Evolutionary conservation across 2,329 filamentous ascomycete species (phyloP), one percentile per base, ranked within the genome.

Genomic region (Diaporthe australafricana): DNA sequence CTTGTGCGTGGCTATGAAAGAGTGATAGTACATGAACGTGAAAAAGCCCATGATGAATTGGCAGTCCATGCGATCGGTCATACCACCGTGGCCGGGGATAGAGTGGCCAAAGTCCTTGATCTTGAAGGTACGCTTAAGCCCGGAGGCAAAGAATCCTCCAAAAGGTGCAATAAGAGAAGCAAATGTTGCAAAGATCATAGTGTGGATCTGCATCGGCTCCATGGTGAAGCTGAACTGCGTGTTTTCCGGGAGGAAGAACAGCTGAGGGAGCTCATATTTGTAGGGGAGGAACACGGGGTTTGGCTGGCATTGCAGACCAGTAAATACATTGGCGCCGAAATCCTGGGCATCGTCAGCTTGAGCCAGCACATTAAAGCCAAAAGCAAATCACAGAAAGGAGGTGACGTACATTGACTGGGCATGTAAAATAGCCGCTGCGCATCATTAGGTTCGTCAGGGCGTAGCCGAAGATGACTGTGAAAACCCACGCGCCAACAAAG

Each of bases 1-100:
- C 82, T 96, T 94, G 86, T 98, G 91, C 8, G 94, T 88, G 5
- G 95, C 95, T 78, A 99, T 96, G 82, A 99, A 99, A 79, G 93
- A 96, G 82, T 98, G 95, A 84, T 97, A 99, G 85, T 99, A 99
- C 89, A 99, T 95, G 86, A 95, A 98, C 20, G 96, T 91, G 79
- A 99, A 98, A 83, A 98, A 96, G 11, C 96, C 96, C 96, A 99
- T 99, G 86, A 98, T 98, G 85, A 99, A 99, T 81, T 99, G 96
- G 82, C 96, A 99, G 81, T 99, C 96, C 96, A 99, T 98, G 74
- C 96, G 93, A 81, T 99, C 96, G 20, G 96, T 99, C 85, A 99
- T 98, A 77, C 96, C 96, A 73, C 96, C 96, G 79, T 99, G 96
- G 27, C 96, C 96, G 1, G 96, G 96, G 77, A 99, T 99, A 1